phyloP scores from a whole-genome alignment of 495 filamentous ascomycete genomes.

The Penicillium salamii region DNA sequence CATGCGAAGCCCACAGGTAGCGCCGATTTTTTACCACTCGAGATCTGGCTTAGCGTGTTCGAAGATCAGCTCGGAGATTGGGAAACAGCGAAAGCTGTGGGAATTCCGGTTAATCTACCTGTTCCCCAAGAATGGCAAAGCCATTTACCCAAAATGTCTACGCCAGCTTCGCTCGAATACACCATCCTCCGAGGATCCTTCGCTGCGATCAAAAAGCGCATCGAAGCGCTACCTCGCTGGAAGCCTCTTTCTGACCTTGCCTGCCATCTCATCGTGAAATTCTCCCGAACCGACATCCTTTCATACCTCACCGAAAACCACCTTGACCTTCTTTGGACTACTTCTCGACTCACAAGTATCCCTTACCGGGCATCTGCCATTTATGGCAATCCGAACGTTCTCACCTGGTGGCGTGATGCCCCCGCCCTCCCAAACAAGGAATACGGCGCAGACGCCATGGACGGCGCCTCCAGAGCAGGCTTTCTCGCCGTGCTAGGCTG shows the following conservation, averaged over 20 bases:
- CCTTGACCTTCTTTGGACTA: constrained; percentile 76
- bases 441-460: constrained; percentile 74
- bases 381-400: constrained; percentile 78
- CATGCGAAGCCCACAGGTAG: constrained; percentile 25
- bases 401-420: constrained; percentile 84
- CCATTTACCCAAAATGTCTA: constrained; percentile 46
- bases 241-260: constrained; percentile 74
- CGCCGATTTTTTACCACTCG: constrained; percentile 59
- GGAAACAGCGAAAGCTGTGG: constrained; percentile 79
- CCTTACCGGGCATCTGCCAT: constrained; percentile 82
- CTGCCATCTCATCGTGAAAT: constrained; percentile 88
- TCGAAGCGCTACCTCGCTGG: constrained; percentile 63
- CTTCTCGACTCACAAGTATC: constrained; percentile 75
- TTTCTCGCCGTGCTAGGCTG: constrained; percentile 84
- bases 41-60: constrained; percentile 86
- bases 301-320: constrained; percentile 75
- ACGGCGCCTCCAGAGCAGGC: constrained; percentile 79
- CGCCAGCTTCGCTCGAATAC: constrained; percentile 67
- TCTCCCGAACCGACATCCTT: constrained; percentile 74
- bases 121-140: constrained; percentile 73
- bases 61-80: constrained; percentile 77
- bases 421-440: constrained; percentile 77
- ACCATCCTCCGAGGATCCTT: constrained; percentile 71
- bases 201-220: constrained; percentile 63
- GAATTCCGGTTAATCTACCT: constrained; percentile 71